Conservation (phyloP, 345 rosid genomes). For the Eucalyptus sp. region DNA sequence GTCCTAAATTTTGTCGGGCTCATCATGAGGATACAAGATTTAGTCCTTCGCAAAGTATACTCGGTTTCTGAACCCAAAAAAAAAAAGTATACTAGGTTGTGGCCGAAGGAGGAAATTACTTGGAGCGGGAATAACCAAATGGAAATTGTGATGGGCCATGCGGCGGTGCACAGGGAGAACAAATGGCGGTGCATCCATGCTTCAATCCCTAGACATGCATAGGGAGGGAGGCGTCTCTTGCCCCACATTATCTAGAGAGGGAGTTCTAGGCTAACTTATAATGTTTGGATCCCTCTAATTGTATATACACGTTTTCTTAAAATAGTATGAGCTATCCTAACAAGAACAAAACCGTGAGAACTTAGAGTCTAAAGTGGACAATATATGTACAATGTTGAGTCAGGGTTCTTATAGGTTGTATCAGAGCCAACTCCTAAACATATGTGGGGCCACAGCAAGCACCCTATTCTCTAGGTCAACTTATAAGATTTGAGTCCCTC, state of each 20-base stretch:
- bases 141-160: background rate
- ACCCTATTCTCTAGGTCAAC: accelerated
- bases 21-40: background rate
- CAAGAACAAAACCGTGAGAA: no score
- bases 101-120: no score
- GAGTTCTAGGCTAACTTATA: no score
- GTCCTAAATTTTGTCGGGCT: background rate
- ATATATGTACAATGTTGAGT: accelerated
- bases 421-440: accelerated
- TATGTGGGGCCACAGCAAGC: no score
- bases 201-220: accelerated
- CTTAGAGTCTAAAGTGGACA: no score
- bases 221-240: accelerated
- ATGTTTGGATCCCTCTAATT: accelerated
- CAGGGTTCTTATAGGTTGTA: accelerated
- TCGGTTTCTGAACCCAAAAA: no score
- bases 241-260: no score
- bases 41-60: no score
- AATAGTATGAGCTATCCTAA: accelerated
- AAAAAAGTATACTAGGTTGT: no score
- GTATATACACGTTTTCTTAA: accelerated
- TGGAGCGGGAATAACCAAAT: no score
- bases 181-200: accelerated
- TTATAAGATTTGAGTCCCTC: no score
- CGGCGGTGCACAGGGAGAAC: accelerated